Evolutionary conservation across 139 green algal species (phyloP).

Genomic region (Chlorella sorokiniana): DNA sequence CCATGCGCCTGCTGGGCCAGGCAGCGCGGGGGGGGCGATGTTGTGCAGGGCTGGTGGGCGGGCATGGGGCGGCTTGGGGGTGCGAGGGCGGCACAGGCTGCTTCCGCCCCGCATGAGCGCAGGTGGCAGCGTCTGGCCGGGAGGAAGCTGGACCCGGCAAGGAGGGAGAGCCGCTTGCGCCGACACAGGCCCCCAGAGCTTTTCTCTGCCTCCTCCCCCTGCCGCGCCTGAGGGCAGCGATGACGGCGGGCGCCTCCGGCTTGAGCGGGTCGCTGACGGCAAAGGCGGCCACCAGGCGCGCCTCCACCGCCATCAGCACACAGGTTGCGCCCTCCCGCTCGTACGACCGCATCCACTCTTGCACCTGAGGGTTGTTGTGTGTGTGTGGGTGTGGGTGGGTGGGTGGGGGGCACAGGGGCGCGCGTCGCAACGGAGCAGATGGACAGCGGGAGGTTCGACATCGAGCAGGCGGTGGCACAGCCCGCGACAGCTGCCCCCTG

Average conservation of each 20-base stretch:
- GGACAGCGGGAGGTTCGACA: neutral
- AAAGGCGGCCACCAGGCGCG: slow-evolving; percentile 62
- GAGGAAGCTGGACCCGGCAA: no score
- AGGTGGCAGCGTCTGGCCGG: no score
- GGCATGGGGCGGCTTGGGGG: no score
- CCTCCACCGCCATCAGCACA: slow-evolving; percentile 72
- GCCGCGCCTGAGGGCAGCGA: slow-evolving; percentile 62
- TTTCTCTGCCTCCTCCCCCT: slow-evolving; percentile 3
- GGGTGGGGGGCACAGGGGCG: neutral
- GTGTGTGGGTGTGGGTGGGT: no score
- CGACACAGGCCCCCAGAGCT: neutral
- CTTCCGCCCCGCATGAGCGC: no score
- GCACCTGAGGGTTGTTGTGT: neutral
- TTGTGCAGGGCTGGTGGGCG: neutral
- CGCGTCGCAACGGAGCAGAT: neutral
- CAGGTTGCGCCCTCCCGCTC: slow-evolving; percentile 67
- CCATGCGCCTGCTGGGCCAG: slow-evolving; percentile 31
- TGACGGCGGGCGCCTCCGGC: slow-evolving; percentile 86
- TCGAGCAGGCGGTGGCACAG: neutral
- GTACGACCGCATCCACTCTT: neutral
- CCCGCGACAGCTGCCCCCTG: neutral
- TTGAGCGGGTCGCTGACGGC: slow-evolving; percentile 88
- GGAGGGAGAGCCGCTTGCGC: no score
- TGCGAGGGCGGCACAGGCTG: no score
- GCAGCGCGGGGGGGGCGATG: neutral